Percentiles rank a stretch among this genome's conserved stretches.
Evolutionary conservation across 2,329 filamentous ascomycete species (phyloP).

Genomic region (Canariomyces notabilis): DNA sequence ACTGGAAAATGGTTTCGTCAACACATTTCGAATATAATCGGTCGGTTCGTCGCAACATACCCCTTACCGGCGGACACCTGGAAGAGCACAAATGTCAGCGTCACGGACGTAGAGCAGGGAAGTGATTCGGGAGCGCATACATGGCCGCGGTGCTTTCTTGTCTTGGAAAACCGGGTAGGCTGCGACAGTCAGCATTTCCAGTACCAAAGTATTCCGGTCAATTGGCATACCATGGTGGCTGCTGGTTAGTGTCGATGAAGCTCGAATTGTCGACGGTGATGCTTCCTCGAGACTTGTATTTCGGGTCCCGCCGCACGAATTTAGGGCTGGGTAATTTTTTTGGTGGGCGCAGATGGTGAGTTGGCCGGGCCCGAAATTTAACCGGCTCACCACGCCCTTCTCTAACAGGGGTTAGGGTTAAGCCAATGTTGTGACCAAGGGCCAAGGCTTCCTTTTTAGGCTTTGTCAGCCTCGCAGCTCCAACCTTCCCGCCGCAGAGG

Average conservation of each 20-base stretch:
- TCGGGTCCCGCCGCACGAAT: slow-evolving; percentile 21
- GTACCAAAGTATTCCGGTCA: slow-evolving; percentile 1
- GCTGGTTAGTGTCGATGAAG: slow-evolving; percentile 27
- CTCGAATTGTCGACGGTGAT: slow-evolving; percentile 26
- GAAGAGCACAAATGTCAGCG: slow-evolving; percentile 31
- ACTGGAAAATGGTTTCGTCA: slow-evolving; percentile 28
- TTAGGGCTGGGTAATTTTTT: slow-evolving; percentile 29
- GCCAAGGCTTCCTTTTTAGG: too few relatives aligned
- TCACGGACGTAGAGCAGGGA: slow-evolving; percentile 10
- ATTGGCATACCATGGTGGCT: slow-evolving; percentile 26
- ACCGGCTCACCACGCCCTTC: slow-evolving; percentile 3
- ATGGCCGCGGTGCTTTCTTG: slow-evolving; percentile 68
- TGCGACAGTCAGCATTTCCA: slow-evolving; percentile 22
- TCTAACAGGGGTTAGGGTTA: slow-evolving; percentile 2
- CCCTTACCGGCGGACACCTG: slow-evolving; percentile 98
- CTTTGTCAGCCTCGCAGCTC: too few relatives aligned
- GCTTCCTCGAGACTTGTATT: slow-evolving; percentile 22
- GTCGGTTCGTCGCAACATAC: slow-evolving; percentile 23
- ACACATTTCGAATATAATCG: slow-evolving; percentile 18
- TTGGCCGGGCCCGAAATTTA: slow-evolving; percentile 20
- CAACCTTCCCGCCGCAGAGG: too few relatives aligned
- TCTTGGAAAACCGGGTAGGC: slow-evolving; percentile 72
- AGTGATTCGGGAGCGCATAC: slow-evolving; percentile 21
- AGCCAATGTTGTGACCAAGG: too few relatives aligned
- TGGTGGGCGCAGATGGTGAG: slow-evolving; percentile 24